Evolutionary conservation across 257 asterid genomes (phyloP).

Genomic region (Lycium barbarum): DNA sequence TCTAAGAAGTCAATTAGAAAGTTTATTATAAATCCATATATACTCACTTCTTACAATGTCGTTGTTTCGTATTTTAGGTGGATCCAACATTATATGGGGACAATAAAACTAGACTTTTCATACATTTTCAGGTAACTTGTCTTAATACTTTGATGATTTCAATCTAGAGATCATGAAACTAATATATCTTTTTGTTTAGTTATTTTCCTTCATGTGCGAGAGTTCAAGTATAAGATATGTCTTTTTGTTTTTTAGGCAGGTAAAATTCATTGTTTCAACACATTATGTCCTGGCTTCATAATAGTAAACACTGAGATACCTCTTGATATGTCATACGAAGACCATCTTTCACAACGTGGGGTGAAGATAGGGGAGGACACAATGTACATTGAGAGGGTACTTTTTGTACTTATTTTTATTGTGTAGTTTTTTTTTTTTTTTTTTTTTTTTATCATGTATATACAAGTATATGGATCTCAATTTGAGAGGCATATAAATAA

Average conservation of each 20-base stretch:
- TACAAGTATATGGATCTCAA: background rate
- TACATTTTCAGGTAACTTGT: background rate
- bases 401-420: background rate
- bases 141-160: background rate
- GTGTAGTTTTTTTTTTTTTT: background rate
- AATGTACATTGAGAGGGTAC: background rate
- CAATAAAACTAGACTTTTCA: background rate
- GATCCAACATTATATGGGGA: slow-evolving; percentile 4
- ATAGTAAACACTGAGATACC: background rate
- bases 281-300: background rate
- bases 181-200: background rate
- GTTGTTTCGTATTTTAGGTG: background rate
- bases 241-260: background rate
- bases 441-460: background rate
- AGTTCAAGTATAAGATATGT: background rate
- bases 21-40: background rate
- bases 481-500: background rate
- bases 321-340: background rate
- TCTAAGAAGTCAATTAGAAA: background rate
- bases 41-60: background rate
- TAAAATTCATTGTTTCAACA: background rate
- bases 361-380: background rate
- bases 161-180: background rate
- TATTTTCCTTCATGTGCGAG: background rate
- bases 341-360: background rate